These are phyloP conservation scores for Salix exigua DNA, from an alignment of 345 rosid species.

Conservation along the genomic window DNA sequence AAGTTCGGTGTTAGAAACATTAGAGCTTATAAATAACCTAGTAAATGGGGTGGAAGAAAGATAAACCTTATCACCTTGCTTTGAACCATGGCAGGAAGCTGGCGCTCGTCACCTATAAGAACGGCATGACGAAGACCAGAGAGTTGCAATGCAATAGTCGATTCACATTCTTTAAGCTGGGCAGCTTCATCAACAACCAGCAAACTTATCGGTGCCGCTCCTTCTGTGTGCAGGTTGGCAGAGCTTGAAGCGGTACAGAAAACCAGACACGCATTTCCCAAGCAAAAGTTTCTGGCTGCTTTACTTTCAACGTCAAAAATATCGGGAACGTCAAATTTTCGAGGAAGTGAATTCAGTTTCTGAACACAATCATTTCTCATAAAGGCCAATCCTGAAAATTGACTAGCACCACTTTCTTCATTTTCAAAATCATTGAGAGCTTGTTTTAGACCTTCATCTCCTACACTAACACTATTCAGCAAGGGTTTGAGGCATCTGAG, in stretches of 20 bases:
- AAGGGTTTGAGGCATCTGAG: not conserved
- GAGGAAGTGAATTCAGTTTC: constrained; percentile 12
- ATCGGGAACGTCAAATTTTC: not conserved
- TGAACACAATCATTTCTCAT: not conserved
- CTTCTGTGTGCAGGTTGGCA: constrained; percentile 21
- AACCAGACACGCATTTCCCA: constrained; percentile 26
- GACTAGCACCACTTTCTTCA: not conserved
- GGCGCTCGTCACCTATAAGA: constrained; percentile 48
- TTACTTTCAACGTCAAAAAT: not conserved
- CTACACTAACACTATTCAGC: not conserved
- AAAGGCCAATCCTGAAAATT: not conserved
- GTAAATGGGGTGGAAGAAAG: not conserved
- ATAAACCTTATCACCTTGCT: constrained; percentile 28
- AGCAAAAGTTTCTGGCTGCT: constrained; percentile 17
- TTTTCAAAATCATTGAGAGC: not conserved
- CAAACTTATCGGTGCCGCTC: constrained; percentile 18
- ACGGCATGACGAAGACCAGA: constrained; percentile 38
- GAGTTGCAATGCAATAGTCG: constrained; percentile 44
- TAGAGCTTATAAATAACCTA: not conserved
- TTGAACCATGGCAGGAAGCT: constrained; percentile 47
- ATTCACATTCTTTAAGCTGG: constrained; percentile 56
- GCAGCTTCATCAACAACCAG: constrained; percentile 56
- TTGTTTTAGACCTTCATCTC: not conserved
- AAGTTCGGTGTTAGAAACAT: not conserved
- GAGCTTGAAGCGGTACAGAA: constrained; percentile 51